phyloP scores from a whole-genome alignment of 2,329 filamentous ascomycete species.

The Laburnicola sp. region DNA sequence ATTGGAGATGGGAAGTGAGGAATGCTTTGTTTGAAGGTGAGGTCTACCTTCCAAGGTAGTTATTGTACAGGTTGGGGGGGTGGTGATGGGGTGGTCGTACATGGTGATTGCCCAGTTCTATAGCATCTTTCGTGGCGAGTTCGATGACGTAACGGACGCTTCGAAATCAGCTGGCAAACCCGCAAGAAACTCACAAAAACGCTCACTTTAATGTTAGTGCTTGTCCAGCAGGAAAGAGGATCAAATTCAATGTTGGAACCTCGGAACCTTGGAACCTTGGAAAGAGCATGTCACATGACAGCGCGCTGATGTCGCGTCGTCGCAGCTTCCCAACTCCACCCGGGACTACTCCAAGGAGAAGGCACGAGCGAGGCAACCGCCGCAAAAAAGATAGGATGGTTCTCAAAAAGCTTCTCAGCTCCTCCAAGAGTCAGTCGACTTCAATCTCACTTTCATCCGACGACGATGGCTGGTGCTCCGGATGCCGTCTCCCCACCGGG shows the following conservation, averaged over 20 bases:
- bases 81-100: not conserved
- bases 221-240: not conserved
- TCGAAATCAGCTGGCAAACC: not conserved
- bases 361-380: slow-evolving; percentile 21
- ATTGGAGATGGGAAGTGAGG: not conserved
- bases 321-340: slow-evolving; percentile 17
- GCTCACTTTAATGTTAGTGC: too few species aligned
- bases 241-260: not conserved
- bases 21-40: not conserved
- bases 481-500: slow-evolving; percentile 12
- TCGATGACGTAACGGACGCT: slow-evolving; percentile 16
- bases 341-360: slow-evolving; percentile 16
- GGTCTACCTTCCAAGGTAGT: too few species aligned
- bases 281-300: slow-evolving; percentile 18
- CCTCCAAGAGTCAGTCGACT: not conserved
- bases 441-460: not conserved
- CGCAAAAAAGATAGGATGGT: not conserved
- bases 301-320: slow-evolving; percentile 17
- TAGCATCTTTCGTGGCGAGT: slow-evolving; percentile 16
- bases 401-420: not conserved
- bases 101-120: slow-evolving; percentile 25
- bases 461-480: slow-evolving; percentile 17
- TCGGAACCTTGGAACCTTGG: not conserved
- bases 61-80: not conserved
- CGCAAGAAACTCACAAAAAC: not conserved